Evolutionary conservation across 768 basidiomycete genomes (phyloP).

Genomic region (Trametes gibbosa): DNA sequence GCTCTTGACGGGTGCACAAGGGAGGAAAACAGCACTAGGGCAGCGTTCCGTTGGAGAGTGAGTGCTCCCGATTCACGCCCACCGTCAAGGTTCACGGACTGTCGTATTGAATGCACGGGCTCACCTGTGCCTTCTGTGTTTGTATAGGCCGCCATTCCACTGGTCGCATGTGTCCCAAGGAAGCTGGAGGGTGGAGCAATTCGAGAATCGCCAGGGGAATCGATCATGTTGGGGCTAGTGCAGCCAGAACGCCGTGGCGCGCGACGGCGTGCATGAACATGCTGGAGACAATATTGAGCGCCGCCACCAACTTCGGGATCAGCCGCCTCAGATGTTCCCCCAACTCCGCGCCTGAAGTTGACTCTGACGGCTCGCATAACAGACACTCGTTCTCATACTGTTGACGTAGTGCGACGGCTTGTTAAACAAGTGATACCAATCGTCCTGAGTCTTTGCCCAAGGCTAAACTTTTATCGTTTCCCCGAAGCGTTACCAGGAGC

Average conservation of each 20-base stretch:
- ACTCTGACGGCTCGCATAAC: background rate
- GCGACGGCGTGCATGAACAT: background rate
- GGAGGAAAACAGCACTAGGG: background rate
- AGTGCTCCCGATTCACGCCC: background rate
- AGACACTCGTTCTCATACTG: background rate
- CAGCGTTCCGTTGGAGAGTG: background rate
- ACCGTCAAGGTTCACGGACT: background rate
- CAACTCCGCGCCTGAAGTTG: background rate
- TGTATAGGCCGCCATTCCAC: background rate
- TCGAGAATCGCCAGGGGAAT: background rate
- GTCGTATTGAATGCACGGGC: background rate
- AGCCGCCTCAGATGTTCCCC: too few relatives aligned
- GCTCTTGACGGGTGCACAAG: background rate
- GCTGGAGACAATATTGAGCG: background rate
- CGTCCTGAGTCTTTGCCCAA: too few relatives aligned
- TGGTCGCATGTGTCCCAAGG: background rate
- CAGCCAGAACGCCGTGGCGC: background rate
- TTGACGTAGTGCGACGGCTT: background rate
- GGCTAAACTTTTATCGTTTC: too few relatives aligned
- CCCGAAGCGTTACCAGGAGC: too few relatives aligned
- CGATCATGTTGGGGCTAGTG: background rate
- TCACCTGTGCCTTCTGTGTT: background rate
- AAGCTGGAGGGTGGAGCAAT: background rate
- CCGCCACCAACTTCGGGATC: too few relatives aligned
- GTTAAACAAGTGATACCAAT: background rate